Conservation (phyloP, 2,329 filamentous ascomycete genomes). For the Colletotrichum siamense region DNA sequence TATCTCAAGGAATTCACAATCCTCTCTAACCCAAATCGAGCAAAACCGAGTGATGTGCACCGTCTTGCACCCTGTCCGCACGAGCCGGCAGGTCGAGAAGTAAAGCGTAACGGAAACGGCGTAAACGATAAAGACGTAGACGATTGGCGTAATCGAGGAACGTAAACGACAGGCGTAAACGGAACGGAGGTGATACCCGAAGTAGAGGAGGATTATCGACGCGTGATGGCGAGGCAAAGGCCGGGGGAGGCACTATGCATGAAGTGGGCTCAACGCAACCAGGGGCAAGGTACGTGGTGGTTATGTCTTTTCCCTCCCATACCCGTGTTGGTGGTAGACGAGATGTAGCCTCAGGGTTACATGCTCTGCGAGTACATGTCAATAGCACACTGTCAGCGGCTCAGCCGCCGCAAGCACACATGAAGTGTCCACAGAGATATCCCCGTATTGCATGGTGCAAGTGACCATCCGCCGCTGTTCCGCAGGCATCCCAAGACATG, state of each 20-base stretch:
- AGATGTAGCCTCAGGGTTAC: background rate
- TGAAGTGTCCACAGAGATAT: background rate
- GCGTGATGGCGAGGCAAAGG: background rate
- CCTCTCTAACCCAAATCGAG: background rate
- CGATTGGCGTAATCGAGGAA: background rate
- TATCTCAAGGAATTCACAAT: slow-evolving; percentile 3
- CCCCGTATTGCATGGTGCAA: background rate
- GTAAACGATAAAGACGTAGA: background rate
- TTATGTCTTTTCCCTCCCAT: background rate
- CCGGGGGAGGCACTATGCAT: background rate
- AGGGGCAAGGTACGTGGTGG: background rate
- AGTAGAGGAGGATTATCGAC: background rate
- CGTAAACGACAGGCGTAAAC: background rate
- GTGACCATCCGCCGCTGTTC: background rate
- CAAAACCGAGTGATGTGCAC: background rate
- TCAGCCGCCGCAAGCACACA: background rate
- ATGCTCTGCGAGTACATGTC: background rate
- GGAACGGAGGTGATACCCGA: background rate
- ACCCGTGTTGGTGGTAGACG: background rate
- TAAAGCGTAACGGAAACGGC: background rate
- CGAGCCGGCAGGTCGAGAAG: background rate
- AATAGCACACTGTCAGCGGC: background rate
- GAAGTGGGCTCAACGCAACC: background rate
- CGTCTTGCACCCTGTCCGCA: background rate
- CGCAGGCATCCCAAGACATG: background rate